Evolutionary conservation across 1,139 yeast species (phyloP).

Genomic region (Lodderomyces margitis): DNA sequence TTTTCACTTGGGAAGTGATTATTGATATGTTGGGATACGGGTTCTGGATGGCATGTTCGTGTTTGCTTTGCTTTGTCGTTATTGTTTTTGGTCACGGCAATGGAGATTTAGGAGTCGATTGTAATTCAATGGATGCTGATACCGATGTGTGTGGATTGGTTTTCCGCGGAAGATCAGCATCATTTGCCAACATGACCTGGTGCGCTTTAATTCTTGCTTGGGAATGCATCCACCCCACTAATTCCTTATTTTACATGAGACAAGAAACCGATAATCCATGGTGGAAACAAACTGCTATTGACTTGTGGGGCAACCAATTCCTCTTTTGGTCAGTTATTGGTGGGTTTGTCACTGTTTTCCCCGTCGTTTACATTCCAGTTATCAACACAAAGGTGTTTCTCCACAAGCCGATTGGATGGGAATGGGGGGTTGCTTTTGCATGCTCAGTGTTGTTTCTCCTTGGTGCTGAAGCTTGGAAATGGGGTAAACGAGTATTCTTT

Average conservation of each 20-base stretch:
- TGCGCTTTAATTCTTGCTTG: slow-evolving; percentile 82
- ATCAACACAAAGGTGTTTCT: slow-evolving; percentile 76
- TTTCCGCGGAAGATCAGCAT: slow-evolving; percentile 75
- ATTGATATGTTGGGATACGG: slow-evolving; percentile 78
- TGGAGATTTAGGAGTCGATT: slow-evolving; percentile 64
- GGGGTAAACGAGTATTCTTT: slow-evolving; percentile 56
- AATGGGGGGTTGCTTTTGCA: slow-evolving; percentile 80
- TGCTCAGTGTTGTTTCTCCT: slow-evolving; percentile 57
- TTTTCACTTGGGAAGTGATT: slow-evolving; percentile 70
- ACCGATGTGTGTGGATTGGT: slow-evolving; percentile 54
- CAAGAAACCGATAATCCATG: slow-evolving; percentile 63
- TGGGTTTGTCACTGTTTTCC: slow-evolving; percentile 74
- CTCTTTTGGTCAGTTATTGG: slow-evolving; percentile 79
- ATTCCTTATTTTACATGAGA: slow-evolving; percentile 74
- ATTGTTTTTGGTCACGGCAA: slow-evolving; percentile 65
- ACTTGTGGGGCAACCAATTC: slow-evolving; percentile 74
- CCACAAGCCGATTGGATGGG: slow-evolving; percentile 72
- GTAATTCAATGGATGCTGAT: slow-evolving; percentile 29
- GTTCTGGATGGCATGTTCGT: slow-evolving; percentile 66
- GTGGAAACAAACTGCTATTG: slow-evolving; percentile 55
- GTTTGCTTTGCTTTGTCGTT: slow-evolving; percentile 66
- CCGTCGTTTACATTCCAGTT: slow-evolving; percentile 84
- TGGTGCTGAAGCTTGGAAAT: slow-evolving; percentile 69
- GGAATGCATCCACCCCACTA: slow-evolving; percentile 80
- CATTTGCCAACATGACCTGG: slow-evolving; percentile 90